Conservation (phyloP, 192 early-diverging fungal species). For the Jimgerdemannia lactiflua region DNA sequence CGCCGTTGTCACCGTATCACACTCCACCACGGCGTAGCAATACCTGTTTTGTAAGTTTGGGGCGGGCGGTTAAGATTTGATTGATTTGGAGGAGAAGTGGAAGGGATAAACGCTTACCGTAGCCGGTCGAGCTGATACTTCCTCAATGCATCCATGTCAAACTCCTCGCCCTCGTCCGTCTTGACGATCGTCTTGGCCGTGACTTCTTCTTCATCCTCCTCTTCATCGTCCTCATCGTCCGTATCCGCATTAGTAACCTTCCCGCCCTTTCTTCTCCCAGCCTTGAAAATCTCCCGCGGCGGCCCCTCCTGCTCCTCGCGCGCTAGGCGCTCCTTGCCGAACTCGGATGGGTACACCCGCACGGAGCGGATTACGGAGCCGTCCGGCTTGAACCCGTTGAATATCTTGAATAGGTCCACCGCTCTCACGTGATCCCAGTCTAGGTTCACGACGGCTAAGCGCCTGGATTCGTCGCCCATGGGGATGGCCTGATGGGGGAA, state of each 20-base stretch:
- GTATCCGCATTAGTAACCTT: conserved; percentile 7
- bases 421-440: conserved; percentile 96
- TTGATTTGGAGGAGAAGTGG: background rate
- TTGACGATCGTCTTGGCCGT: conserved; percentile 45
- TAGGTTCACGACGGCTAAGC: conserved; percentile 89
- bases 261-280: conserved; percentile 10
- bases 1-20: conserved; percentile 83
- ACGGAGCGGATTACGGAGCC: conserved; percentile 71
- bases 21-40: conserved; percentile 95
- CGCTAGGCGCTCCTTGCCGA: conserved; percentile 76
- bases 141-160: conserved; percentile 80
- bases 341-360: conserved; percentile 85
- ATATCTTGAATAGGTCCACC: conserved; percentile 80
- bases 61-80: background rate
- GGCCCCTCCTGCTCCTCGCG: conserved; percentile 74
- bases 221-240: conserved; percentile 13
- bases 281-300: conserved; percentile 67
- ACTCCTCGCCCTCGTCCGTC: conserved; percentile 65
- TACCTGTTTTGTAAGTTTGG: conserved; percentile 37
- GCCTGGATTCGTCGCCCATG: conserved; percentile 57
- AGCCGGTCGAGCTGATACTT: conserved; percentile 91
- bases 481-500: conserved; percentile 30
- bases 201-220: conserved; percentile 39
- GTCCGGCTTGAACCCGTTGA: conserved; percentile 79
- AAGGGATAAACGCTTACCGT: conserved; percentile 30